A percentile compares a stretch with the other conserved stretches of the same genome.
Conservation (phyloP, 2,329 filamentous ascomycete genomes). For the Fusarium sp. region DNA sequence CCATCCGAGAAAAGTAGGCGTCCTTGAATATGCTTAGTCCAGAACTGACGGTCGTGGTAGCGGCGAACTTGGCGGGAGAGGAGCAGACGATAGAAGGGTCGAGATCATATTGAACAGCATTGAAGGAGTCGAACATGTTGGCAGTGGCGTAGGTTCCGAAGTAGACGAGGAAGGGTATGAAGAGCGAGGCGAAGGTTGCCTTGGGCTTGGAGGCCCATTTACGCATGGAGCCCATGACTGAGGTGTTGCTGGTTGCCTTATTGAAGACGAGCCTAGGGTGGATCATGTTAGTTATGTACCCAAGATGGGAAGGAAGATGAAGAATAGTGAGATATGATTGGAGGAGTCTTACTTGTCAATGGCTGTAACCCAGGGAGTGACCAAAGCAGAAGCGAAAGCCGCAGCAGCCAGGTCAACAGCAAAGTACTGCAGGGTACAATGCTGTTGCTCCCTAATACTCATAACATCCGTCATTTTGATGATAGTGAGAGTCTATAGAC, state of each 20-base stretch:
- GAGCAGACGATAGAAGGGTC: slow-evolving; percentile 36
- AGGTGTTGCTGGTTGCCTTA: slow-evolving; percentile 38
- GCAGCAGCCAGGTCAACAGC: slow-evolving; percentile 41
- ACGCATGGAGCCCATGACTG: slow-evolving; percentile 36
- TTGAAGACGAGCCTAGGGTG: slow-evolving; percentile 36
- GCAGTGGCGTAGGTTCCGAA: slow-evolving; percentile 45
- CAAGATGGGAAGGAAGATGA: background rate
- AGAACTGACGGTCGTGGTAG: slow-evolving; percentile 40
- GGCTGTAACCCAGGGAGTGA: slow-evolving; percentile 44
- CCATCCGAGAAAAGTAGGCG: slow-evolving; percentile 38
- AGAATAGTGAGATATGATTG: rapidly evolving
- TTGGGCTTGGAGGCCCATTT: slow-evolving; percentile 41
- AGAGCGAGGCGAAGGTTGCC: slow-evolving; percentile 34
- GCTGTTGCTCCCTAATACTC: slow-evolving; percentile 39
- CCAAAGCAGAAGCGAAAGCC: slow-evolving; percentile 40
- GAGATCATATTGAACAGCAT: slow-evolving; percentile 32
- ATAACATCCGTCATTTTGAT: slow-evolving; percentile 41
- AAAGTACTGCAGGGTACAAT: slow-evolving; percentile 42
- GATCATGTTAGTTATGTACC: background rate
- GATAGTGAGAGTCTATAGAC: background rate
- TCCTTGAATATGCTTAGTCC: slow-evolving; percentile 41
- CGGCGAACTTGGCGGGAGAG: slow-evolving; percentile 39
- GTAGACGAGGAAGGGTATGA: slow-evolving; percentile 43
- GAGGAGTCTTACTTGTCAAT: slow-evolving; percentile 39
- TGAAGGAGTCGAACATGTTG: slow-evolving; percentile 43